phyloP scores from a whole-genome alignment of 2,329 filamentous ascomycete species.

The Clathrospora elynae region DNA sequence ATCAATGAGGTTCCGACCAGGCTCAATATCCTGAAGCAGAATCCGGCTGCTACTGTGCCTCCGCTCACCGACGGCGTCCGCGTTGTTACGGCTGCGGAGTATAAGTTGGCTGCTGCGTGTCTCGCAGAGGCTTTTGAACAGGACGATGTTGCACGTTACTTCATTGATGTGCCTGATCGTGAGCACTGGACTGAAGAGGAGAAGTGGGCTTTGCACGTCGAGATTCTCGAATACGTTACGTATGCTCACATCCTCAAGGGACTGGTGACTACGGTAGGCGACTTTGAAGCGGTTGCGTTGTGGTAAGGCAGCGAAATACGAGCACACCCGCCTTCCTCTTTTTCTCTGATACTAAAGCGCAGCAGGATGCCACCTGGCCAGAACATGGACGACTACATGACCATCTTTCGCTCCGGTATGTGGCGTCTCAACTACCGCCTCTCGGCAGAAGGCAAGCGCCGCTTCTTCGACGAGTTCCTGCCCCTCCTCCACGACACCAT shows the following conservation, averaged over 20 bases:
- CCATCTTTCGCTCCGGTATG: slow-evolving; percentile 73
- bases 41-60: slow-evolving; percentile 26
- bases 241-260: slow-evolving; percentile 77
- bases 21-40: slow-evolving; percentile 39
- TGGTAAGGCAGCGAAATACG: slow-evolving; percentile 67
- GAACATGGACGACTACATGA: slow-evolving; percentile 74
- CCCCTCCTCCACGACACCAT: slow-evolving; percentile 77
- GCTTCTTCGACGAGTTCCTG: slow-evolving; percentile 78
- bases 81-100: slow-evolving; percentile 67
- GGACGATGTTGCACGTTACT: slow-evolving; percentile 75
- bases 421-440: slow-evolving; percentile 79
- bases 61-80: slow-evolving; percentile 60
- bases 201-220: slow-evolving; percentile 76
- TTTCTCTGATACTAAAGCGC: slow-evolving; percentile 11
- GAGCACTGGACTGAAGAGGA: slow-evolving; percentile 65
- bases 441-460: slow-evolving; percentile 70
- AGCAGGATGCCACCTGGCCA: slow-evolving; percentile 74
- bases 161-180: slow-evolving; percentile 73
- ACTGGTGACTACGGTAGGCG: slow-evolving; percentile 73
- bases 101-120: slow-evolving; percentile 70
- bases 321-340: background rate
- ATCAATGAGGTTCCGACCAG: slow-evolving; percentile 39
- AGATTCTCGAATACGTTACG: slow-evolving; percentile 77
- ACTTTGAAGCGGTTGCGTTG: slow-evolving; percentile 78
- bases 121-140: slow-evolving; percentile 78